A percentile compares a stretch with the other conserved stretches of the same genome.
These are phyloP conservation scores for Mitragyna speciosa DNA, from an alignment of 257 asterid genomes.

Conservation along the genomic window DNA sequence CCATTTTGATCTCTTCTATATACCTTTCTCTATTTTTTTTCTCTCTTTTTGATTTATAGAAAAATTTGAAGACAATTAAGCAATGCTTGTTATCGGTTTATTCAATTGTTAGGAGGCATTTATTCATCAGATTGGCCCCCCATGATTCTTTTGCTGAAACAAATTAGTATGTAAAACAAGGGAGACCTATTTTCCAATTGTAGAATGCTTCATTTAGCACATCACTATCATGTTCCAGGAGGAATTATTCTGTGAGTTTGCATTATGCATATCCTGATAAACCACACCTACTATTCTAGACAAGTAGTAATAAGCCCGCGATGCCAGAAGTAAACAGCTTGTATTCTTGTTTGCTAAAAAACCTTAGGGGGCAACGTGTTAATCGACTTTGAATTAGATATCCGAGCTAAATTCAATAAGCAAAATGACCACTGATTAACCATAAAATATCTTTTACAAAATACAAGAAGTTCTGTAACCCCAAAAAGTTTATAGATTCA, in stretches of 20 bases:
- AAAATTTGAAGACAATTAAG: not conserved
- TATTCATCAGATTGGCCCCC: not conserved
- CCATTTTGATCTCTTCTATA: not conserved
- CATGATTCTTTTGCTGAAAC: not conserved
- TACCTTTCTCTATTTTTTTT: not conserved
- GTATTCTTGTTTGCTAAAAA: conserved; percentile 6
- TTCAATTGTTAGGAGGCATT: not conserved
- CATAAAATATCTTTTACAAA: not conserved
- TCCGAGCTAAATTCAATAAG: not conserved
- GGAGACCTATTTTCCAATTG: not conserved
- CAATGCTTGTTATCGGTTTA: not conserved
- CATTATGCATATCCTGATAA: not conserved
- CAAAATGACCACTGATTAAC: not conserved
- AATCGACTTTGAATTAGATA: not conserved
- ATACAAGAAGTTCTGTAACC: not conserved
- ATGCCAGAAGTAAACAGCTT: not conserved
- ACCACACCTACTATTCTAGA: not conserved
- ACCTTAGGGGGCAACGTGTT: not conserved
- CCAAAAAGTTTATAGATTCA: no score
- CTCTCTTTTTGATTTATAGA: not conserved
- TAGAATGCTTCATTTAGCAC: not conserved
- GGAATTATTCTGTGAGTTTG: not conserved
- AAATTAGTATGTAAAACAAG: not conserved
- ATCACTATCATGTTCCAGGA: not conserved
- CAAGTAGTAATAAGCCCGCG: not conserved